These are phyloP conservation scores for Saturnispora saitoi DNA, from an alignment of 805 yeast species.

Conservation along the genomic window DNA sequence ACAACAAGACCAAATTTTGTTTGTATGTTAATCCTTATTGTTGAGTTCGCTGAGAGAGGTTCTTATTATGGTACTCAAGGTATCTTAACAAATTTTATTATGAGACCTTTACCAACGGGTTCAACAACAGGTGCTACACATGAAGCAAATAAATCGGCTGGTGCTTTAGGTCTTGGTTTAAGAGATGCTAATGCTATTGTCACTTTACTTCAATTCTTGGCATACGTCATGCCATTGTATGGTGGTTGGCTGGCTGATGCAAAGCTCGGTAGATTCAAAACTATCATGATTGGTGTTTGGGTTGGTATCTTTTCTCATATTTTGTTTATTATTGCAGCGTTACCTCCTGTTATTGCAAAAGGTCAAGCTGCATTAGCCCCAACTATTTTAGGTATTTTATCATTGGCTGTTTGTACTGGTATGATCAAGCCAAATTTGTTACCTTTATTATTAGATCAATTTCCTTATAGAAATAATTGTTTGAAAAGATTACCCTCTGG, in stretches of 20 bases:
- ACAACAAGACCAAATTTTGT: constrained; percentile 38
- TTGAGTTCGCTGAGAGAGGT: constrained; percentile 49
- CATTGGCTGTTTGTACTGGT: constrained; percentile 43
- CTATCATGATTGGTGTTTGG: constrained; percentile 42
- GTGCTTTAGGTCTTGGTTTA: constrained; percentile 42
- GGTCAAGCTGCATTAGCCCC: constrained; percentile 34
- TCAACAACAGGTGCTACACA: constrained; percentile 39
- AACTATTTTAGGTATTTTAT: constrained; percentile 33
- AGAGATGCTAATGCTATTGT: constrained; percentile 41
- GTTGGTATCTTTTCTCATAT: constrained; percentile 41
- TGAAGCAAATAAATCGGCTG: constrained; percentile 29
- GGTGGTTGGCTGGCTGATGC: constrained; percentile 50
- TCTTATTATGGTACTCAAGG: constrained; percentile 44
- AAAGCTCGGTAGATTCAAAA: constrained; percentile 37
- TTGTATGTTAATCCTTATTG: constrained; percentile 41
- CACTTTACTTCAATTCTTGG: constrained; percentile 37
- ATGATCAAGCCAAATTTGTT: constrained; percentile 46
- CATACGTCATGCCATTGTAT: constrained; percentile 41
- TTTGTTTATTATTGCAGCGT: constrained; percentile 40
- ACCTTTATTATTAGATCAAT: constrained; percentile 51
- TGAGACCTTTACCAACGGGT: constrained; percentile 42
- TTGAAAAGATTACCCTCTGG: constrained; percentile 55
- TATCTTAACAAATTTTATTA: constrained; percentile 40
- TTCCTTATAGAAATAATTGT: constrained; percentile 50
- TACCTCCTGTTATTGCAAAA: constrained; percentile 35